Evolutionary conservation across 257 asterid species (phyloP).

Genomic region (Gynochthodes officinalis): DNA sequence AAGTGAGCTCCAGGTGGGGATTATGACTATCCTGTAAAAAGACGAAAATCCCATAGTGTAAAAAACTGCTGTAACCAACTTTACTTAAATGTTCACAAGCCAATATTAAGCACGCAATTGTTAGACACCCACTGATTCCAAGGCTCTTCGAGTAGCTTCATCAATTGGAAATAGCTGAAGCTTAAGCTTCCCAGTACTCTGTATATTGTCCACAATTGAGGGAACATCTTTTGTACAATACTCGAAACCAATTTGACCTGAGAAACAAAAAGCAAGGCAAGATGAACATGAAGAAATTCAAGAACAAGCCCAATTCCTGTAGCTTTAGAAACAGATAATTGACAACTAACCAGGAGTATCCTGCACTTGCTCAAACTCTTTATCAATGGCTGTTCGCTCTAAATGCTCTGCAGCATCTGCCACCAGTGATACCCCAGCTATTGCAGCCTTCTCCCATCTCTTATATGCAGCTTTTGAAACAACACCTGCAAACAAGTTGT

Average conservation of each 20-base stretch:
- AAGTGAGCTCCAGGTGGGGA: conserved; percentile 88
- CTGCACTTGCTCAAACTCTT: conserved; percentile 49
- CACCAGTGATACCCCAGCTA: conserved; percentile 97
- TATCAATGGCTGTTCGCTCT: conserved; percentile 71
- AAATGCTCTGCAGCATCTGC: conserved; percentile 99
- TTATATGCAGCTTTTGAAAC: conserved; percentile 80
- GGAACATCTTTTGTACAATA: conserved; percentile 47
- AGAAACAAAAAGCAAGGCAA: conserved; percentile 18
- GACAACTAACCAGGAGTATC: conserved; percentile 54
- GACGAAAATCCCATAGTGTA: background rate
- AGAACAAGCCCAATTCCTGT: background rate
- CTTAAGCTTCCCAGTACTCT: conserved; percentile 65
- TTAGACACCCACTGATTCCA: conserved; percentile 66
- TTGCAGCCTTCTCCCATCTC: conserved; percentile 99
- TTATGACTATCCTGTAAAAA: conserved; percentile 72
- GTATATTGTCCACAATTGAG: conserved; percentile 36
- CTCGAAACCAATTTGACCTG: conserved; percentile 54
- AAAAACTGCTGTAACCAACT: background rate
- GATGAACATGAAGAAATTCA: conserved; percentile 17
- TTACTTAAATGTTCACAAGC: background rate
- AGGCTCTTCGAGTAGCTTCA: conserved; percentile 73
- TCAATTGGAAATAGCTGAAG: conserved; percentile 95
- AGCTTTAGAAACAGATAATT: background rate
- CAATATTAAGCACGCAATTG: conserved; percentile 7
- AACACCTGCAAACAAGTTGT: conserved; percentile 40